Evolutionary conservation across 1,284 basidiomycete genomes (phyloP), one percentile per base, ranked within the genome.

Genomic region (Austroboletus niveus): DNA sequence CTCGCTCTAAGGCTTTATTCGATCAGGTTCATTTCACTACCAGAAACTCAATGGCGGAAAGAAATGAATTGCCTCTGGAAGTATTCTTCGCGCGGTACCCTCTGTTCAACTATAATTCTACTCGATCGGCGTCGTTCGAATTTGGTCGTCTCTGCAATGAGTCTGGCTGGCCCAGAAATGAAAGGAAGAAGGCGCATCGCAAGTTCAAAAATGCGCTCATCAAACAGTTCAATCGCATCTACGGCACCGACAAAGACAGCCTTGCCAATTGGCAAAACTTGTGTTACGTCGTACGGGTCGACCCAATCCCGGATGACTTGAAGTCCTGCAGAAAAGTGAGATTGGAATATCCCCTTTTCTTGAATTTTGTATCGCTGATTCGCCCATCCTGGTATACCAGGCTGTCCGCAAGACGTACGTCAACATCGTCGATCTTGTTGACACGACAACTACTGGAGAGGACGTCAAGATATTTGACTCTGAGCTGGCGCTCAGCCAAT

Each of bases 401-500:
- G 56, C 47, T 0, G 31, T 63, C 24, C 20, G 42, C 0, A 30
- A 12, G 0, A 59, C 45, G 0, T 10, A 44, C 2, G 59, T 61
- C 11, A 60, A 60, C 5, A 56, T 60, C 11, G 61, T 60, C 24
- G 61, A 63, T 30, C 61, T 63, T 4, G 51, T 60, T 8, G 59
- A 63, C 20, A 39, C 34, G 0, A 15, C 51, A 12, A 15, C 3
- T 0, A 61, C 59, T 2, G 59, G 53, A 0, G 14, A 39, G 0
- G 32, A 48, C 0, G 51, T 60, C 0, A 15, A 34, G 7, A n/a
- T 60, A 0, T 60, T 60, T 35, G 7, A 17, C 0, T 36, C 61
- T 30, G 59, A 60, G 47, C 39, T 10, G 5, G 27, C 41, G 8
- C 53, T 60, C 30, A 51, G 50, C 6, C 6, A 53, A 6, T 60